A percentile compares a stretch with the other conserved stretches of the same genome.
These are phyloP conservation scores for Abelmoschus esculentus DNA, from an alignment of 345 rosid species.

Conservation along the genomic window DNA sequence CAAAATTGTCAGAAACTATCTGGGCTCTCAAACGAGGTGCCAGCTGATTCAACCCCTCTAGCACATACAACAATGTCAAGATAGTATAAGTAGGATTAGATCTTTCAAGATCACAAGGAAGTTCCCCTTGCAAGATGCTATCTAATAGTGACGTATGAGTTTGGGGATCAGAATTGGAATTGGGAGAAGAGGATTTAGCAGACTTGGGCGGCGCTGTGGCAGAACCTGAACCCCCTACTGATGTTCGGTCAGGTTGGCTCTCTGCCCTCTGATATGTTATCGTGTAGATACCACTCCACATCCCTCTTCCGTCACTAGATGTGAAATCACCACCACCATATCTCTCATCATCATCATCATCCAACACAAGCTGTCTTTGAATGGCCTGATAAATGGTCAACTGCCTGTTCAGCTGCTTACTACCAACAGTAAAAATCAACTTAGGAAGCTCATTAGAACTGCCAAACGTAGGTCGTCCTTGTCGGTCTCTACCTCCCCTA, in stretches of 20 bases:
- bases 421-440: conserved; percentile 75
- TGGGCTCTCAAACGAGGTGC: conserved; percentile 78
- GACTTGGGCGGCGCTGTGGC: conserved; percentile 40
- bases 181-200: conserved; percentile 41
- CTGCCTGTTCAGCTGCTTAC: conserved; percentile 85
- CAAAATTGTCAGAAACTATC: conserved; percentile 46
- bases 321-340: conserved; percentile 68
- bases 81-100: conserved; percentile 85
- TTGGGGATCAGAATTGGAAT: conserved; percentile 44
- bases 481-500: conserved; percentile 88
- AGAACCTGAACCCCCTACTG: conserved; percentile 59
- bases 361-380: conserved; percentile 81
- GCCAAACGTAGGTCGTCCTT: conserved; percentile 60
- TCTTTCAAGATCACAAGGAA: conserved; percentile 93
- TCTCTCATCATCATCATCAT: conserved; percentile 92
- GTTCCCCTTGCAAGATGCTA: conserved; percentile 83
- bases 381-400: conserved; percentile 98
- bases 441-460: conserved; percentile 71
- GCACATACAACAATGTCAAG: conserved; percentile 71
- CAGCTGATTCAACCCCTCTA: conserved; percentile 93
- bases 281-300: conserved; percentile 85
- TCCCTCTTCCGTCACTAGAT: conserved; percentile 85
- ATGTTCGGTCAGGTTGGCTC: conserved; percentile 57
- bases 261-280: conserved; percentile 86
- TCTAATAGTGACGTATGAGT: conserved; percentile 68